A percentile compares a stretch with the other conserved stretches of the same genome.
These are phyloP conservation scores for Backusella sp. DNA, from an alignment of 192 early-diverging fungal species.

Conservation along the genomic window DNA sequence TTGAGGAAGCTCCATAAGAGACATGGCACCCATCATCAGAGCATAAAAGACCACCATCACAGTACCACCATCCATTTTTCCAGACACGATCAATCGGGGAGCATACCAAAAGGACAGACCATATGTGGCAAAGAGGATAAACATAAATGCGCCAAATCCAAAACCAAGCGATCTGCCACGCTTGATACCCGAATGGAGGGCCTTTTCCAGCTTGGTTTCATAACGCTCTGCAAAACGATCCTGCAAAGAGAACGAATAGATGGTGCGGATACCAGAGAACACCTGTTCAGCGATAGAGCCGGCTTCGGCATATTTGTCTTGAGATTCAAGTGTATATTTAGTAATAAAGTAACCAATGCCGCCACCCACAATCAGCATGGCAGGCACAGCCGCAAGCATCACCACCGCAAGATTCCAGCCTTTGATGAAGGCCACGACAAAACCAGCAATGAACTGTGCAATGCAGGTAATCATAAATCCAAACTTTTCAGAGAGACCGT, in stretches of 20 bases:
- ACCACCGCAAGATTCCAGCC: slow-evolving; percentile 74
- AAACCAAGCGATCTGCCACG: slow-evolving; percentile 56
- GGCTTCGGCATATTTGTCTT: slow-evolving; percentile 74
- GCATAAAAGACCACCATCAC: slow-evolving; percentile 88
- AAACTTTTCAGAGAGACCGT: slow-evolving; percentile 83
- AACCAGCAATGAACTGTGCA: slow-evolving; percentile 66
- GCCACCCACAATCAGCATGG: slow-evolving; percentile 46
- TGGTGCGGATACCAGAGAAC: slow-evolving; percentile 77
- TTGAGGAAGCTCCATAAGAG: slow-evolving; percentile 65
- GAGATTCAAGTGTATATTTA: slow-evolving; percentile 41
- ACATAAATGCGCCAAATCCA: slow-evolving; percentile 71
- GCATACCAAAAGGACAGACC: slow-evolving; percentile 86
- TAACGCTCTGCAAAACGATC: slow-evolving; percentile 66
- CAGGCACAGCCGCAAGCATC: slow-evolving; percentile 68
- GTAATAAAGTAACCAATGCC: slow-evolving; percentile 36
- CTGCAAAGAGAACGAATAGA: slow-evolving; percentile 79
- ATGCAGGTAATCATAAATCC: slow-evolving; percentile 62
- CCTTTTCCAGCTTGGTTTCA: slow-evolving; percentile 52
- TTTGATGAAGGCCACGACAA: slow-evolving; percentile 53
- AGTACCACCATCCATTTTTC: slow-evolving; percentile 39
- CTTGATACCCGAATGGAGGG: slow-evolving; percentile 59
- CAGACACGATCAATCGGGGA: slow-evolving; percentile 46
- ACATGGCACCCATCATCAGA: slow-evolving; percentile 72
- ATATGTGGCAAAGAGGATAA: slow-evolving; percentile 70
- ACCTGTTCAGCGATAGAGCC: slow-evolving; percentile 86